Base-by-base conservation (phyloP, 106 monocot genomes). In the Xerophyta viscosa region DNA sequence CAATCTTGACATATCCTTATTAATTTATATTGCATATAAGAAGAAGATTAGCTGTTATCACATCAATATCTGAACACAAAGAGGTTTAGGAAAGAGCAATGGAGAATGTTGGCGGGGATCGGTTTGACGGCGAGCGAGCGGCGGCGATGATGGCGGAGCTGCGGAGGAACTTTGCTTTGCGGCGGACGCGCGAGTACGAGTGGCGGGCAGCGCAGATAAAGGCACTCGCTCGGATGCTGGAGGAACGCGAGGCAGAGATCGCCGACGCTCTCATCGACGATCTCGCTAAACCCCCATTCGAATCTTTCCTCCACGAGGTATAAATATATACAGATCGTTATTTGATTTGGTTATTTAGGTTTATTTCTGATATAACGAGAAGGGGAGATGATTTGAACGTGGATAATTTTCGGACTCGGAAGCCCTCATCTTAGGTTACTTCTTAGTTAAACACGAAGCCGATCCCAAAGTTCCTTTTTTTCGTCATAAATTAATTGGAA, bases 251-350 rank as follows among this genome's bases (percentile, higher is more conserved):
- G 69, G 28, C 2, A 4, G 75, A 79, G 5, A 76, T 85, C 71
- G 50, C 49, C 57, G 72, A 11, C 14, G 79, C 84, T 29, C 71
- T 85, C 54, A 20, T 27, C 17, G 53, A 37, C 24, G 84, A 85
- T 33, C 68, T 85, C 37, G 61, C 56, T 9, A 85, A 85, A 76
- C 79, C 84, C 10, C 64, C 68, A 48, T 24, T 68, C 8, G 84
- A 85, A 47, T 55, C 76, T 27, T 79, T 72, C 60, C 27, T 79
- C 31, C 71, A 75, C 21, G 84, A 85, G 84, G 84, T 84, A 9
- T n/a, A n/a, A n/a, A n/a, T n/a, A n/a, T n/a, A n/a, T n/a, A n/a
- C n/a, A n/a, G n/a, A n/a, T n/a, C n/a, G n/a, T n/a, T n/a, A n/a
- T n/a, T n/a, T n/a, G n/a, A n/a, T n/a, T n/a, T n/a, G n/a, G n/a